phyloP scores from a whole-genome alignment of 2,329 filamentous ascomycete genomes.

The Niveomyces coronatus region DNA sequence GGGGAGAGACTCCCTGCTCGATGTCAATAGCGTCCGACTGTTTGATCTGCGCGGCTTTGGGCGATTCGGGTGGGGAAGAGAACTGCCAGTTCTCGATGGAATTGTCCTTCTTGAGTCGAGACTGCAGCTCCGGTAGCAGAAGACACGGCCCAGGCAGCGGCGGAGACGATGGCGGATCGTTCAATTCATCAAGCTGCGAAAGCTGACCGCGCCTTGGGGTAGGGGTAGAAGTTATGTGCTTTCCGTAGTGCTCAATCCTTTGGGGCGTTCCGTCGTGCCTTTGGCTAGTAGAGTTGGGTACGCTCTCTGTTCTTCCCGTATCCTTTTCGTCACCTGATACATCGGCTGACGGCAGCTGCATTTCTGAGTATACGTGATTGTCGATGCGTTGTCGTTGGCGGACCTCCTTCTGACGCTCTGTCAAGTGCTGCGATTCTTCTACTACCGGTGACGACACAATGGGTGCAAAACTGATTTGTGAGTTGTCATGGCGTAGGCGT shows the following conservation, averaged over 20 bases:
- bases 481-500: constrained; percentile 65
- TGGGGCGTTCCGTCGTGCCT: constrained; percentile 36
- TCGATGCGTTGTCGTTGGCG: constrained; percentile 60
- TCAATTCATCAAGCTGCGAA: constrained; percentile 37
- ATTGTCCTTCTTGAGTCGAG: constrained; percentile 29
- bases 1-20: not conserved
- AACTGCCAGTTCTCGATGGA: constrained; percentile 38
- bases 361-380: constrained; percentile 56
- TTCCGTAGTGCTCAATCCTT: constrained; percentile 31
- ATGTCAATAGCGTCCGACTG: not conserved
- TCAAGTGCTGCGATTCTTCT: constrained; percentile 62
- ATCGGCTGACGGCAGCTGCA: constrained; percentile 27
- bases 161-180: constrained; percentile 48
- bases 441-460: constrained; percentile 46
- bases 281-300: constrained; percentile 13
- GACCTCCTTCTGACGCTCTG: constrained; percentile 70
- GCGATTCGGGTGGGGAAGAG: constrained; percentile 48
- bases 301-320: not conserved
- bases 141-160: constrained; percentile 44
- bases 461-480: constrained; percentile 66
- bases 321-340: constrained; percentile 10
- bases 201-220: constrained; percentile 48
- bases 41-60: constrained; percentile 22
- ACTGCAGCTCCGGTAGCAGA: constrained; percentile 40
- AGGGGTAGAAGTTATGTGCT: constrained; percentile 49